These are phyloP conservation scores for carrot (Daucus carota) DNA, from an alignment of 129 eudicot species.

Conservation along the genomic window DNA sequence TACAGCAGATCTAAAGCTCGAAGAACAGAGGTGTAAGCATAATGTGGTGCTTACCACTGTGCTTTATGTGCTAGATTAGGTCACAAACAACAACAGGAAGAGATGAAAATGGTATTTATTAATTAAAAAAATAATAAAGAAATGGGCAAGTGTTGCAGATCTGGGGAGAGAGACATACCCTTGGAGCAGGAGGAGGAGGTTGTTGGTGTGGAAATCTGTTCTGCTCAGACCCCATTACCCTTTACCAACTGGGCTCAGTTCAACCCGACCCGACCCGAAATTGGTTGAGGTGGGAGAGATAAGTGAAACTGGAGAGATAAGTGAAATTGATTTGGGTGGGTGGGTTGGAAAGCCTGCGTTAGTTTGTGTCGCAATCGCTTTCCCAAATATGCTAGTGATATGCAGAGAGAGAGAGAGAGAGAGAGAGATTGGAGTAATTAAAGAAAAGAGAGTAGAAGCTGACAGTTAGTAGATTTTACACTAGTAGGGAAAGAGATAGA, in stretches of 20 bases:
- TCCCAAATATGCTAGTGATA: not conserved
- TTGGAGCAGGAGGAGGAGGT: slow-evolving; percentile 3
- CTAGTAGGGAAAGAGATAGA: not conserved
- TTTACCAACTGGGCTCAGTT: no score
- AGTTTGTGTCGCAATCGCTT: not conserved
- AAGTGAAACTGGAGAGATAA: not conserved
- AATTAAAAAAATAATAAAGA: not conserved
- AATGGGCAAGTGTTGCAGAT: not conserved
- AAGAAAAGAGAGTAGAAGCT: slow-evolving; percentile 1
- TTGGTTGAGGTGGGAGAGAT: not conserved
- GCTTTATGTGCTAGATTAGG: no score
- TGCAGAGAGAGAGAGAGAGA: not conserved
- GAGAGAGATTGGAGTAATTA: not conserved
- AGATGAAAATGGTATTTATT: no score
- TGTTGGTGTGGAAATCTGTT: slow-evolving; percentile 5
- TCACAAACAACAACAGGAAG: not conserved
- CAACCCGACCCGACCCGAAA: not conserved
- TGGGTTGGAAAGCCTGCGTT: not conserved
- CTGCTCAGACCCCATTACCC: slow-evolving; percentile 14
- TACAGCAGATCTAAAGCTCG: slow-evolving; percentile 5
- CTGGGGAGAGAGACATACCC: not conserved
- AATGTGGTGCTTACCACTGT: not conserved
- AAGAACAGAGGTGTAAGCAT: no score
- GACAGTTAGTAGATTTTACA: not conserved
- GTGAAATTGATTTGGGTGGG: not conserved